Evolutionary conservation across 495 filamentous ascomycete species (phyloP).

Genomic region (Aspergillus cristatus): DNA sequence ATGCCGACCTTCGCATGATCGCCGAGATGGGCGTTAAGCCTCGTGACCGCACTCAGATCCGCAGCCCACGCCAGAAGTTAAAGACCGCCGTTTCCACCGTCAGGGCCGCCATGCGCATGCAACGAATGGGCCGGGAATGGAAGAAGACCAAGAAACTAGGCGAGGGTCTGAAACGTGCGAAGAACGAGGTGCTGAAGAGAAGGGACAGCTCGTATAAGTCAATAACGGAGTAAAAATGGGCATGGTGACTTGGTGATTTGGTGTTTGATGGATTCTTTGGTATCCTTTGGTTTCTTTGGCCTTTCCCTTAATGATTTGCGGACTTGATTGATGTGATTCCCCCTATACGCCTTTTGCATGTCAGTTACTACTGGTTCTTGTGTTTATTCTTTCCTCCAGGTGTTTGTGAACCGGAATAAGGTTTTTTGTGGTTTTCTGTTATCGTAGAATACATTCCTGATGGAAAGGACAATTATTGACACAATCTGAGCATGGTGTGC

Average conservation of each 20-base stretch:
- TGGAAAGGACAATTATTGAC: no score
- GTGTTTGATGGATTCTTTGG: neutral
- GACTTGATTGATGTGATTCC: neutral
- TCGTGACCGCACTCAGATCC: conserved; percentile 19
- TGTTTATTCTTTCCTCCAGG: no score
- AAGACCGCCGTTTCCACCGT: conserved; percentile 43
- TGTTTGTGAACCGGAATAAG: no score
- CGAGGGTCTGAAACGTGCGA: conserved; percentile 36
- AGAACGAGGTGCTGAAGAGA: conserved; percentile 34
- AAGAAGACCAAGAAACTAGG: conserved; percentile 35
- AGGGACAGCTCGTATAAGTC: conserved; percentile 26
- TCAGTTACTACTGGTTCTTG: no score
- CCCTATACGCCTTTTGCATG: no score
- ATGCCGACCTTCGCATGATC: conserved; percentile 79
- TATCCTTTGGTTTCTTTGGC: conserved; percentile 3
- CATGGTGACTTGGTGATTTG: neutral
- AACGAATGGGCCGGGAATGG: conserved; percentile 44
- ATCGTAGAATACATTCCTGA: no score
- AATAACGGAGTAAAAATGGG: conserved; percentile 4
- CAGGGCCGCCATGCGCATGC: conserved; percentile 47
- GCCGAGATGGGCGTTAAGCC: conserved; percentile 62
- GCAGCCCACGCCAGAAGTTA: conserved; percentile 35
- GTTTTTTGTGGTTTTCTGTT: no score
- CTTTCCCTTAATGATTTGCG: neutral
- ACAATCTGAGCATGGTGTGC: no score